phyloP scores from a whole-genome alignment of 176 grass and related monocot genomes.

The Eragrostis curvula region DNA sequence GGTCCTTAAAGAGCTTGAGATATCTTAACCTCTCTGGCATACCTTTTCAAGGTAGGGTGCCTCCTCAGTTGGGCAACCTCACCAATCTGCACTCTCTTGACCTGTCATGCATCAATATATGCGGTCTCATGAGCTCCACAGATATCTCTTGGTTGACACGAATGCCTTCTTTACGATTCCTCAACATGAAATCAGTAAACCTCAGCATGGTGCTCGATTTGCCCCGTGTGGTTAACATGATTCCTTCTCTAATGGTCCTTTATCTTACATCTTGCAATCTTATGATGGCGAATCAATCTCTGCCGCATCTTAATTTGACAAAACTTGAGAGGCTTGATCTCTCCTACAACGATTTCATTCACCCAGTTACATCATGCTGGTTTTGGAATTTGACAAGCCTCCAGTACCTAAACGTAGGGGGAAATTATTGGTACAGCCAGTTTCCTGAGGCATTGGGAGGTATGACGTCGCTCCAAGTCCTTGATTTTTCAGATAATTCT shows the following conservation, averaged over 20 bases:
- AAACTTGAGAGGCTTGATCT: not conserved
- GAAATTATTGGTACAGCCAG: not conserved
- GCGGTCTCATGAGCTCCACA: not conserved
- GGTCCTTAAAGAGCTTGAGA: constrained; percentile 15
- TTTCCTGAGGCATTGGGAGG: not conserved
- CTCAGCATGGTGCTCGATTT: too few relatives aligned
- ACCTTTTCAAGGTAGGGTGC: not conserved
- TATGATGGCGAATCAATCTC: not conserved
- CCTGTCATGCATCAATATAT: not conserved
- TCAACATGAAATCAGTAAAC: not conserved
- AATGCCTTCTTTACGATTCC: too few relatives aligned
- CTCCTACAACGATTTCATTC: not conserved
- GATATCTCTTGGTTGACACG: not conserved
- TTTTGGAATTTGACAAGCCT: constrained; percentile 45
- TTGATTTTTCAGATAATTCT: not conserved
- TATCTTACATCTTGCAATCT: not conserved
- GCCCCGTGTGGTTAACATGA: not conserved
- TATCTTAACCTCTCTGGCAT: constrained; percentile 33
- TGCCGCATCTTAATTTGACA: not conserved
- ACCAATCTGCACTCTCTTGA: not conserved
- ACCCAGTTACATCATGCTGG: not conserved
- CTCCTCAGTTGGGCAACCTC: constrained; percentile 19
- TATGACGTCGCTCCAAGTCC: not conserved
- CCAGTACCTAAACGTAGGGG: not conserved
- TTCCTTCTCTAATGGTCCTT: not conserved